Base-by-base conservation (phyloP, 306 rosid genomes). In the Oemleria cerasiformis region DNA sequence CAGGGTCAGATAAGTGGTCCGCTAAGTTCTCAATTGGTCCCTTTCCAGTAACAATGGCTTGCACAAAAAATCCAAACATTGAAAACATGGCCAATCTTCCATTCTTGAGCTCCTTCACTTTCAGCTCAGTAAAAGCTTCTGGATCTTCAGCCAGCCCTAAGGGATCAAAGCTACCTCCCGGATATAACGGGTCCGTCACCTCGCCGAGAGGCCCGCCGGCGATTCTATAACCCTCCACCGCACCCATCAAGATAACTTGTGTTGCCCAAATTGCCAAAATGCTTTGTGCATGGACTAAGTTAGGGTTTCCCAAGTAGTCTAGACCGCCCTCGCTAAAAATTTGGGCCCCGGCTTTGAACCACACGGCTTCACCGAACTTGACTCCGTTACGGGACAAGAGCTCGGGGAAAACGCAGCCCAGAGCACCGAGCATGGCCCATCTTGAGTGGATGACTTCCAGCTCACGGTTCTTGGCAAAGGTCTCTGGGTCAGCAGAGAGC, bases 321-420 rank as follows among this genome's bases (percentile, higher is more conserved):
- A 78, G 80, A 5, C 80, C 73, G 1, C 86, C 80, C 30, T 82
- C 86, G 7, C 78, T 70, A 62, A 82, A 82, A 16, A 78, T 82
- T 4, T 82, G 86, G 5, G 80, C 64, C 1, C 80, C 80, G 0
- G 80, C 86, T 58, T 78, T 82, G 75, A 82, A 82, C 83, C 86
- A 82, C 0, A 78, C 78, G 1, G 80, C 86, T 14, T 82, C 82
- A 1, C 82, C 80, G 47, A 81, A 81, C 56, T 81, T 77, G 39
- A 77, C 85, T 7, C 80, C 85, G 15, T 81, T 77, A 0, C 80
- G 82, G 2, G 85, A 47, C 5, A 74, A 36, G 45, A 81, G 82
- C 63, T 81, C 77, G 0, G 77, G 85, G 72, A 81, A 81, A 3
- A 81, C 79, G 14, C 85, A 81, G 0, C 85, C 85, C 3, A 77